A percentile compares a stretch with the other conserved stretches of the same genome.
phyloP scores from a whole-genome alignment of 495 filamentous ascomycete genomes.

The Sordaria brevicollis region DNA sequence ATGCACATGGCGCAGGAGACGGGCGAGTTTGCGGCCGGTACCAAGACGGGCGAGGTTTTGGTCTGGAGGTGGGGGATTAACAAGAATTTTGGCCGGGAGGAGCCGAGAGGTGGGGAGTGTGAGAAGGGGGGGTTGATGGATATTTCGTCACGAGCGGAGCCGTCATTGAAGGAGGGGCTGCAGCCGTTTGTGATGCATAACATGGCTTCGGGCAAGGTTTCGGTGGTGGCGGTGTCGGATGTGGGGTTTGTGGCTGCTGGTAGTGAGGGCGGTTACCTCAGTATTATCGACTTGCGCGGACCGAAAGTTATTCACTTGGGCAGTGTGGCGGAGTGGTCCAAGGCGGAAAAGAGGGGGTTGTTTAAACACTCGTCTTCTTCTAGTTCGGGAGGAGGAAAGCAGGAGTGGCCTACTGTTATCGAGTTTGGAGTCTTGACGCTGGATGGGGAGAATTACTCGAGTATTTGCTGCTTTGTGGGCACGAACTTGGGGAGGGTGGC shows the following conservation, averaged over 20 bases:
- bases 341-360: conserved; percentile 58
- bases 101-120: conserved; percentile 43
- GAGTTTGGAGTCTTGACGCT: conserved; percentile 92
- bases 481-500: conserved; percentile 72
- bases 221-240: conserved; percentile 70
- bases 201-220: conserved; percentile 69
- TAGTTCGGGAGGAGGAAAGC: conserved; percentile 27
- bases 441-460: conserved; percentile 88
- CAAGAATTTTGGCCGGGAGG: conserved; percentile 41
- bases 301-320: conserved; percentile 76
- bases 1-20: conserved; percentile 67
- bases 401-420: conserved; percentile 67
- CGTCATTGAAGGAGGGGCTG: conserved; percentile 68
- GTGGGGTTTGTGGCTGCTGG: conserved; percentile 86
- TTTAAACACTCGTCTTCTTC: conserved; percentile 40
- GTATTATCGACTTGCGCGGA: conserved; percentile 77
- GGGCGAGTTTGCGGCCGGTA: conserved; percentile 76
- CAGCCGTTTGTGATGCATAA: conserved; percentile 72
- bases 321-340: conserved; percentile 54
- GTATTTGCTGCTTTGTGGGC: conserved; percentile 84
- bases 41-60: conserved; percentile 69
- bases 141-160: conserved; percentile 66
- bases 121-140: conserved; percentile 56
- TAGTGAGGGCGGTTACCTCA: conserved; percentile 67
- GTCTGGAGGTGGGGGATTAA: conserved; percentile 84